These are phyloP conservation scores for Hypoxylon sp. DNA, from an alignment of 2,329 filamentous ascomycete genomes.

Conservation along the genomic window DNA sequence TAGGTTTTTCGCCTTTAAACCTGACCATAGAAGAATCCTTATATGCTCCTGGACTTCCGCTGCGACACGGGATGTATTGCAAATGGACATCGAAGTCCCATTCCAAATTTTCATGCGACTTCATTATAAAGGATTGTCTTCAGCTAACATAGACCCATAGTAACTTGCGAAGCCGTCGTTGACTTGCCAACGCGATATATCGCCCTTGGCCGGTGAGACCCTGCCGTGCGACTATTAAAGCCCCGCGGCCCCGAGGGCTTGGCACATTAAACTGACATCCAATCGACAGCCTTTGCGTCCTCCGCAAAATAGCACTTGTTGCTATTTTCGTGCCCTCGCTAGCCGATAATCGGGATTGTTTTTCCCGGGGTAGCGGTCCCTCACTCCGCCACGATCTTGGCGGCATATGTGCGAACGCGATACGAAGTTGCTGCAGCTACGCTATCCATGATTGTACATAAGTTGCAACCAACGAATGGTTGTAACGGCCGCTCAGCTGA, in stretches of 20 bases:
- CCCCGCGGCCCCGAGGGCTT: background rate
- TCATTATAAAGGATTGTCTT: background rate
- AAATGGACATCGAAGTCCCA: background rate
- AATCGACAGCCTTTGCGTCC: background rate
- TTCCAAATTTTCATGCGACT: background rate
- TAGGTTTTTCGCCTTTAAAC: no score
- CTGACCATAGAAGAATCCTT: no score
- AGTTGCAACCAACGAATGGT: background rate
- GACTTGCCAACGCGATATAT: background rate
- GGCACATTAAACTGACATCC: background rate
- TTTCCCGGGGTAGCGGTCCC: background rate
- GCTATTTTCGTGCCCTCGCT: background rate
- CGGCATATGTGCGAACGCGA: background rate
- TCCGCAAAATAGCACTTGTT: background rate
- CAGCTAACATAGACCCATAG: background rate
- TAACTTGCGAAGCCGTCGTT: background rate
- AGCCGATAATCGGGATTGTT: conserved; percentile 1
- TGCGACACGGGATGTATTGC: background rate
- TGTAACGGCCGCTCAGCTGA: background rate
- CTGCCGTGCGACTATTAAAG: background rate
- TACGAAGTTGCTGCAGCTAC: background rate
- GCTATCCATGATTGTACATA: background rate
- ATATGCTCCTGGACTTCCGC: no score
- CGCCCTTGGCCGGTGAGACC: background rate
- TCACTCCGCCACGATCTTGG: conserved; percentile 3